Evolutionary conservation across 2,329 filamentous ascomycete genomes (phyloP).

Genomic region (Dactylellina parvicollis): DNA sequence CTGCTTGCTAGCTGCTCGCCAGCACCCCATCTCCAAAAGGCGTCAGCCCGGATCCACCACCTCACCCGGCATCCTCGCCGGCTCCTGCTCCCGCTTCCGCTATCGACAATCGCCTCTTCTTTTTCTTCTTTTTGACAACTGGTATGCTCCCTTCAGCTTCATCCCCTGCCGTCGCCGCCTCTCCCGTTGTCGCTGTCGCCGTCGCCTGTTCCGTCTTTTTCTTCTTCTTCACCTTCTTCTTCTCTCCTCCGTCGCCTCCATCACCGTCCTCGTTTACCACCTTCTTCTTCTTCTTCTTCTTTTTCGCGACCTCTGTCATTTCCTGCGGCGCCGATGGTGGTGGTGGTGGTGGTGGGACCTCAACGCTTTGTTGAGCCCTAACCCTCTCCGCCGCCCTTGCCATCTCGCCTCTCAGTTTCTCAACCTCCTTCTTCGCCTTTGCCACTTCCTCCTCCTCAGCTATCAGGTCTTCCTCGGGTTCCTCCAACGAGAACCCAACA

Average conservation of each 20-base stretch:
- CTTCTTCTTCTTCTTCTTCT: slow-evolving; percentile 60
- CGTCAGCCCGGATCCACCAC: slow-evolving; percentile 26
- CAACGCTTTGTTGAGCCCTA: slow-evolving; percentile 71
- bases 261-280: neutral
- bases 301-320: slow-evolving; percentile 71
- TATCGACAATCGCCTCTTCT: slow-evolving; percentile 60
- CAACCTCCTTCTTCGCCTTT: slow-evolving; percentile 86
- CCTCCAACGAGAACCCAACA: slow-evolving; percentile 75
- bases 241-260: slow-evolving; percentile 20
- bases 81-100: slow-evolving; percentile 56
- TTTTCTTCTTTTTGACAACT: slow-evolving; percentile 67
- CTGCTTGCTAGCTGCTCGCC: slow-evolving; percentile 17
- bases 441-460: slow-evolving; percentile 89
- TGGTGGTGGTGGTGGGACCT: slow-evolving; percentile 29
- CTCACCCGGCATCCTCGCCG: slow-evolving; percentile 51
- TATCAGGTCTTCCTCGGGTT: slow-evolving; percentile 71
- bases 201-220: slow-evolving; percentile 36
- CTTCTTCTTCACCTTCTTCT: slow-evolving; percentile 44
- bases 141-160: slow-evolving; percentile 55
- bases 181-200: slow-evolving; percentile 5
- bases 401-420: slow-evolving; percentile 87
- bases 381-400: slow-evolving; percentile 75
- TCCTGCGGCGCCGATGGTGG: slow-evolving; percentile 15
- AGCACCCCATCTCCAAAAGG: slow-evolving; percentile 20
- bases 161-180: slow-evolving; percentile 11